Evolutionary conservation across 73 alveolate genomes (phyloP), one percentile per base, ranked within the genome.

Genomic region (Effrenium voratum): DNA sequence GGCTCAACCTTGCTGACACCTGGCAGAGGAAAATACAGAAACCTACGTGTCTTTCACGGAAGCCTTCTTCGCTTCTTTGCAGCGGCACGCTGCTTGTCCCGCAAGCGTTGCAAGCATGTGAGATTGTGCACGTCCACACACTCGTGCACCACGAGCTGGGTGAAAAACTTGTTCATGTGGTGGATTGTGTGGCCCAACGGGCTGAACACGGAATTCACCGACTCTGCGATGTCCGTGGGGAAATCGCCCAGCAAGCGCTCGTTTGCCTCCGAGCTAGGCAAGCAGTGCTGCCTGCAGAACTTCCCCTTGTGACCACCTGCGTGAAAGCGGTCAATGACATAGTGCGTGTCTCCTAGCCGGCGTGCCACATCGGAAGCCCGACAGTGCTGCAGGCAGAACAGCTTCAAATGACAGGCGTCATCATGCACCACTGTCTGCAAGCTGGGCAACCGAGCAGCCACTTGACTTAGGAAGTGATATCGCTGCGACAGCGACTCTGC

Each of bases 151-250:
- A 44, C 57, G 12, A 77, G 26, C 72, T 81, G 49, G 49, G 70
- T 47, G 75, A 81, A 81, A 45, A 73, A 81, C 52, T 81, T 47
- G 92, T 50, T 50, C 92, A 49, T 81, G 52, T 81, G 92, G 75
- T 49, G 92, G 46, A 49, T 75, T 5, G 52, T 55, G 75, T 50
- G 93, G 28, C 93, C 93, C 10, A 82, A 34, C 30, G 93, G 75
- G 4, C 55, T 30, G 93, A 82, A 34, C 34, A 28, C 32, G 76
- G 46, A n/a, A 52, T 49, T 82, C 41, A 34, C 93, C 36, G 45
- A 16, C 81, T 85, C 93, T 16, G 81, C 80, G 41, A 85, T 59
- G 80, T 85, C 93, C 5, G 93, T 40, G n/a, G 93, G 81, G 41
- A 85, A 49, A 0, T 8, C n/a, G 36, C 13, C 5, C 76, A 82